These are phyloP conservation scores for Chlamydomonas incerta DNA, from an alignment of 139 green algal species.

Conservation along the genomic window DNA sequence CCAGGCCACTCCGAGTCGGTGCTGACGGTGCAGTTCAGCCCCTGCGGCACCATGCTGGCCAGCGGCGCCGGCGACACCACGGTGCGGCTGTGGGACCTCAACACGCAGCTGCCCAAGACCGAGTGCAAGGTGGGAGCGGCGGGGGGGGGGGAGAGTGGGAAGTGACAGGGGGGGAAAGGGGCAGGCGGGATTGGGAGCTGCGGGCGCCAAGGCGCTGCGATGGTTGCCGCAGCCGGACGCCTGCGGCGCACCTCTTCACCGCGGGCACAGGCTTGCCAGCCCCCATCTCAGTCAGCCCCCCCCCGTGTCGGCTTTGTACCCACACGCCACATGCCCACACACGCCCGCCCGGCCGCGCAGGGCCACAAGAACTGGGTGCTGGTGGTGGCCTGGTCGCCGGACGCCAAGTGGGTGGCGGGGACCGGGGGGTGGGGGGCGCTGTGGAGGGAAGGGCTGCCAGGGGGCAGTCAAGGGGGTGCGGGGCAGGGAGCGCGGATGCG, in stretches of 20 bases:
- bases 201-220: too few species aligned
- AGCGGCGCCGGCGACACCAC: constrained; percentile 94
- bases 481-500: too few species aligned
- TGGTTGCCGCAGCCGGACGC: too few species aligned
- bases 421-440: not conserved
- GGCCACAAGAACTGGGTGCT: constrained; percentile 95
- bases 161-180: not conserved
- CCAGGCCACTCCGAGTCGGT: constrained; percentile 92
- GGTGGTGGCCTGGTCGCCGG: constrained; percentile 92
- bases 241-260: too few species aligned
- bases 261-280: too few species aligned
- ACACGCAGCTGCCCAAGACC: constrained; percentile 84
- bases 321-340: too few species aligned
- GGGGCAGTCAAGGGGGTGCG: too few species aligned
- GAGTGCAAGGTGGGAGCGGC: constrained; percentile 75
- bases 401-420: constrained; percentile 56
- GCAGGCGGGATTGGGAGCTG: too few species aligned
- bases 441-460: not conserved
- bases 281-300: too few species aligned
- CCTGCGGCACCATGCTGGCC: constrained; percentile 87
- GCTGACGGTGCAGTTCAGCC: constrained; percentile 92
- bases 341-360: constrained; percentile 54
- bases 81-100: constrained; percentile 95
- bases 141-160: not conserved
- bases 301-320: too few species aligned